A percentile compares a stretch with the other conserved stretches of the same genome.
phyloP scores from a whole-genome alignment of 441 rosid species.

The Gossypium trilobum region DNA sequence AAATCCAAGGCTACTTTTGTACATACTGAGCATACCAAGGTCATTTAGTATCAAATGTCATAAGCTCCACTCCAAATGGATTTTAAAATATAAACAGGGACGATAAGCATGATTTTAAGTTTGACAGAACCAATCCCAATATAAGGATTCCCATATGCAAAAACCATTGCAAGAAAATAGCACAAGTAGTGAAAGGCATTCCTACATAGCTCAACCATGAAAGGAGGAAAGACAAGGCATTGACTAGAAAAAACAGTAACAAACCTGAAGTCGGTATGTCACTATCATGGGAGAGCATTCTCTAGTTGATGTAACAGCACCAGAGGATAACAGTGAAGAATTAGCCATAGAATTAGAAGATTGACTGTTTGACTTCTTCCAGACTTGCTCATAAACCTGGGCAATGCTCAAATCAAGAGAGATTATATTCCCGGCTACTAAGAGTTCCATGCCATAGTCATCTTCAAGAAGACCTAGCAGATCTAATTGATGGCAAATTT shows the following conservation, averaged over 20 bases:
- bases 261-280: slow-evolving; percentile 99
- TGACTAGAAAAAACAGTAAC: slow-evolving; percentile 15
- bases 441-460: slow-evolving; percentile 97
- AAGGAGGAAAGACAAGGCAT: background rate
- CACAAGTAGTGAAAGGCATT: background rate
- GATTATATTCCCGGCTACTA: slow-evolving; percentile 97
- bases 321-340: slow-evolving; percentile 59
- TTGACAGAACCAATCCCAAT: background rate
- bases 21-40: background rate
- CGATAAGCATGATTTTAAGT: background rate
- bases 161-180: background rate
- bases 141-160: background rate
- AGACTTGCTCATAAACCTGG: slow-evolving; percentile 98
- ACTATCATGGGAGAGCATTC: slow-evolving; percentile 96
- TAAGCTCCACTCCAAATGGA: slow-evolving; percentile 5
- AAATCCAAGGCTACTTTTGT: background rate
- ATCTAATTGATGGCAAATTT: slow-evolving; percentile 95
- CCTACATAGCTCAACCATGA: background rate
- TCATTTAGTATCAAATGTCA: background rate
- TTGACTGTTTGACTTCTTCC: slow-evolving; percentile 91
- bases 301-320: slow-evolving; percentile 53
- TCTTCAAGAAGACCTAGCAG: slow-evolving; percentile 85
- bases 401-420: slow-evolving; percentile 97
- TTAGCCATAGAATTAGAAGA: slow-evolving; percentile 56
- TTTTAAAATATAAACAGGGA: background rate